phyloP scores from a whole-genome alignment of 495 filamentous ascomycete genomes.

The Xylaria cubensis region DNA sequence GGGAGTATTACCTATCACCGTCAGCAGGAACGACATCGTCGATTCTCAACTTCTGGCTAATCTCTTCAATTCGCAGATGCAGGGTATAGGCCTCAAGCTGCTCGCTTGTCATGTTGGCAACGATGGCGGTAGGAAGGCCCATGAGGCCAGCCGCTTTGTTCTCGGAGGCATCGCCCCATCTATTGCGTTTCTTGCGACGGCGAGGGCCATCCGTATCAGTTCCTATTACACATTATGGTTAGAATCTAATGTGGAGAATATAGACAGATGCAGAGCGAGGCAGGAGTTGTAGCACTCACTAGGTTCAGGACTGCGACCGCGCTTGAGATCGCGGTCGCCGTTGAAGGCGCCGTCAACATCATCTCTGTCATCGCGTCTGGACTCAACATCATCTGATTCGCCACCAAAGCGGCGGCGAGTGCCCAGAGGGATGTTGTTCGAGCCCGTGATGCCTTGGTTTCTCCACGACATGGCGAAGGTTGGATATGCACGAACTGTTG shows the following conservation, averaged over 20 bases:
- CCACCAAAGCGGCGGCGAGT: slow-evolving; percentile 83
- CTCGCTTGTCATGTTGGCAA: slow-evolving; percentile 95
- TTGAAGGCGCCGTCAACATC: slow-evolving; percentile 55
- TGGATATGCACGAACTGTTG: neutral
- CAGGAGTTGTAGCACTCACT: slow-evolving; percentile 35
- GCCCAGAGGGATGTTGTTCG: slow-evolving; percentile 96
- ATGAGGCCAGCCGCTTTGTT: slow-evolving; percentile 98
- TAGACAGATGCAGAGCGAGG: neutral
- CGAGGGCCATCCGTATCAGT: slow-evolving; percentile 72
- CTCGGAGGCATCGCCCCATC: slow-evolving; percentile 94
- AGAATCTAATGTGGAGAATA: slow-evolving; percentile 10
- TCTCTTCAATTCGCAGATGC: slow-evolving; percentile 96
- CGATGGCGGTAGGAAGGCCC: slow-evolving; percentile 95
- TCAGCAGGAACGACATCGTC: slow-evolving; percentile 97
- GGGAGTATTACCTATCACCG: slow-evolving; percentile 75
- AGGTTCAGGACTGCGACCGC: slow-evolving; percentile 59
- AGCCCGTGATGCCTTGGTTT: slow-evolving; percentile 94
- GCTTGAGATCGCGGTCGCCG: slow-evolving; percentile 78
- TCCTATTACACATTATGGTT: slow-evolving; percentile 30
- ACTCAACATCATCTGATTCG: slow-evolving; percentile 63
- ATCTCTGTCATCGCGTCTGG: slow-evolving; percentile 27
- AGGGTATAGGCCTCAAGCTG: slow-evolving; percentile 96
- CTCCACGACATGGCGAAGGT: slow-evolving; percentile 80
- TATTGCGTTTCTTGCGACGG: slow-evolving; percentile 94
- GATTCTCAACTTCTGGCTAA: slow-evolving; percentile 97